Evolutionary conservation across 306 rosid species (phyloP).

Genomic region (Acacia melanoxylon): DNA sequence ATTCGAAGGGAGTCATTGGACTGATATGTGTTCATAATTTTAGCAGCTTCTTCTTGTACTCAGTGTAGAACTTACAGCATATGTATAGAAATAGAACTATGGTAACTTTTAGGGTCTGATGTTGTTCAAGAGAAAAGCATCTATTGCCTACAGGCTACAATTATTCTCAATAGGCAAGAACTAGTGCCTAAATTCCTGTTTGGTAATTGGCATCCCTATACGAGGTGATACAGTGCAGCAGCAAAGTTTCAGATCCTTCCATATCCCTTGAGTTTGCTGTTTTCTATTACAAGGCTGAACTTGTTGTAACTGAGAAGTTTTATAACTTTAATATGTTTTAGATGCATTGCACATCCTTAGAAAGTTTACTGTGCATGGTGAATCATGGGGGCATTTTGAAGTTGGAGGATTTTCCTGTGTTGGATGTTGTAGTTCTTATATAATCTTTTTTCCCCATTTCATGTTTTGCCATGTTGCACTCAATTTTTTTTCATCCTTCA

Average conservation of each 20-base stretch:
- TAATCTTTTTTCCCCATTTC: not conserved
- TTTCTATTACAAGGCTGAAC: conserved; percentile 19
- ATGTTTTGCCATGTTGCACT: conserved; percentile 7
- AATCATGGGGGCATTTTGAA: conserved; percentile 1
- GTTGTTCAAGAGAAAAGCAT: conserved; percentile 1
- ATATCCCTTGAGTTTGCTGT: conserved; percentile 1
- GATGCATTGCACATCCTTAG: conserved; percentile 4
- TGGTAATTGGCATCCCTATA: not conserved
- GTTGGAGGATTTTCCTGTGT: conserved; percentile 1
- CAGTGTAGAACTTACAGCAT: not conserved
- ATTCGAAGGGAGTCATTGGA: not conserved
- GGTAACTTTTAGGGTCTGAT: not conserved
- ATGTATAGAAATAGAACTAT: not conserved
- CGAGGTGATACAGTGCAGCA: conserved; percentile 1
- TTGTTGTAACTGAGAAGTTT: conserved; percentile 13
- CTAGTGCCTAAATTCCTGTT: not conserved
- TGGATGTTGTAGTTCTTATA: not conserved
- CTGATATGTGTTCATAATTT: not conserved
- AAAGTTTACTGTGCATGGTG: conserved; percentile 2
- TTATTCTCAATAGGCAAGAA: not conserved
- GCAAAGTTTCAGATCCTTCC: not conserved
- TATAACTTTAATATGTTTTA: conserved; percentile 16
- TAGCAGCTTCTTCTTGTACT: not conserved
- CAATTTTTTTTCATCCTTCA: conserved; percentile 8
- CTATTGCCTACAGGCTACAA: not conserved